Evolutionary conservation across 306 rosid species (phyloP), one percentile per base, ranked within the genome.

Genomic region (Calophaca sinica): DNA sequence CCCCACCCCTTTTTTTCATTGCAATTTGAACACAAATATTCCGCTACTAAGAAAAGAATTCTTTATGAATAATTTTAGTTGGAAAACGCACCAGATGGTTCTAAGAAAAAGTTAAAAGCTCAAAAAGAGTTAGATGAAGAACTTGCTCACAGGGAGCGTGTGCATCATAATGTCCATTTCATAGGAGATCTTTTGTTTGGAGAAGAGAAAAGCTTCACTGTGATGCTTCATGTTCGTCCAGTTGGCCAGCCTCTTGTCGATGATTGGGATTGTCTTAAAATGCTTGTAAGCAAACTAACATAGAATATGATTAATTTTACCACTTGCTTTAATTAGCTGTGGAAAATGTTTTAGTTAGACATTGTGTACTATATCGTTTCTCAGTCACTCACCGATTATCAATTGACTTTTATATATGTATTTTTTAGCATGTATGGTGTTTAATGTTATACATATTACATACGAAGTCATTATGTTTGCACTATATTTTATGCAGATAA

Each of bases 221-320:
- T 77, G 55, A 41, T 86, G 69, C 3, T 49, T 46, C 13, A 64
- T 13, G 87, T 86, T 63, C 80, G 91, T 74, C 75, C 84, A 6
- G 9, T 55, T 0, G 93, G 91, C 6, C 83, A 83, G 4, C 79
- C 94, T 32, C 79, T 86, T 7, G 91, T 89, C 0, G 88, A 89
- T 60, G 89, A 89, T 72, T 91, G 94, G 97, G 78, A 83, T 58
- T 89, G 94, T 75, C 62, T 87, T 4, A 87, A 76, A 79, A 76
- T 50, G 51, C 73, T 86, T 51, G 91, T 90, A 81, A 86, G 85
- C 26, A 20, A 20, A 20, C 26, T 20, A 20, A 20, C 26, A 20
- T 20, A 20, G 26, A 20, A 20, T 20, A 20, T 20, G 26, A 20
- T 20, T 20, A 20, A 20, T 20, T 20, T 20, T 20, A 20, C 26